These are phyloP conservation scores for Hypoxylon lienhwacheense DNA, from an alignment of 495 filamentous ascomycete species.

Conservation along the genomic window DNA sequence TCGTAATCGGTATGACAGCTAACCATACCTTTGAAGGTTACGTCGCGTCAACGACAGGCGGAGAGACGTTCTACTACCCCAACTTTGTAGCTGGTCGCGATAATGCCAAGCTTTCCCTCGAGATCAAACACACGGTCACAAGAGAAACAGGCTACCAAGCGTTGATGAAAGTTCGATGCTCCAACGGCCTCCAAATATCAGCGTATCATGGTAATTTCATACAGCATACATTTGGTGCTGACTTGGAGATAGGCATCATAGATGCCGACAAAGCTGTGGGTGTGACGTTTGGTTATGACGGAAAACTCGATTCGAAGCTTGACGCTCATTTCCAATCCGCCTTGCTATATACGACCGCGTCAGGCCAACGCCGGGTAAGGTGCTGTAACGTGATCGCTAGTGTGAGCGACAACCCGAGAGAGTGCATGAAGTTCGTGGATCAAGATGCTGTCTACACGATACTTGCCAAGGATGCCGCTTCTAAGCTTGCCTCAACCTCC, in stretches of 20 bases:
- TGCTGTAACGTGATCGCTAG: constrained; percentile 93
- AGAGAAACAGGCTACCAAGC: constrained; percentile 95
- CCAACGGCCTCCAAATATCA: constrained; percentile 91
- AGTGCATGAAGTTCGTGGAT: constrained; percentile 88
- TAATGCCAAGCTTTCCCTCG: constrained; percentile 75
- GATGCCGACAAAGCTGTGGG: constrained; percentile 93
- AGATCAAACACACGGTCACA: constrained; percentile 85
- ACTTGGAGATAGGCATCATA: constrained; percentile 90
- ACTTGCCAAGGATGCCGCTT: constrained; percentile 88
- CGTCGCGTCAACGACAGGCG: constrained; percentile 77
- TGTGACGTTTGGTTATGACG: constrained; percentile 93
- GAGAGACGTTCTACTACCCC: constrained; percentile 93
- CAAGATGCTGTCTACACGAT: constrained; percentile 89
- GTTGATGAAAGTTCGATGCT: constrained; percentile 98
- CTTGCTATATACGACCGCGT: constrained; percentile 88
- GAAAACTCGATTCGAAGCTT: constrained; percentile 92
- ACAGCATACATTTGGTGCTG: constrained; percentile 90
- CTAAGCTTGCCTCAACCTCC: constrained; percentile 69
- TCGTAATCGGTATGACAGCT: constrained; percentile 6
- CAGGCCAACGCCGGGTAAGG: constrained; percentile 85
- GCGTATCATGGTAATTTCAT: constrained; percentile 95
- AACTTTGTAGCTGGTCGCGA: constrained; percentile 91
- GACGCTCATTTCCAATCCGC: constrained; percentile 98
- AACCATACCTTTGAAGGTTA: constrained; percentile 53
- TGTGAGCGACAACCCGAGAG: constrained; percentile 79